Conservation (phyloP, 2,329 filamentous ascomycete genomes). For the Geoglossum cookeanum region DNA sequence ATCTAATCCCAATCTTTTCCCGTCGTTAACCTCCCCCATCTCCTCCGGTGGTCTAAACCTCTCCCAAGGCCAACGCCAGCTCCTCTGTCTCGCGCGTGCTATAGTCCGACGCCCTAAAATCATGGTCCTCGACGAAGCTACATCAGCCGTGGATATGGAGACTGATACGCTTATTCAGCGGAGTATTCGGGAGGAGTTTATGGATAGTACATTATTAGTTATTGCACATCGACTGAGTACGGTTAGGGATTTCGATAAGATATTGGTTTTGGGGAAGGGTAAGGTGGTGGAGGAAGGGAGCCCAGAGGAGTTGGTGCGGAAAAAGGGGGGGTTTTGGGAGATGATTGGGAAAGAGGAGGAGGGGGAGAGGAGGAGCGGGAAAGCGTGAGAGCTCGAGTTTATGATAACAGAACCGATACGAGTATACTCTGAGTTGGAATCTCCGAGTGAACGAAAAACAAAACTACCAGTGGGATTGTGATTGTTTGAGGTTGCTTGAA, state of each 20-base stretch:
- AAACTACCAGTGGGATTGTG: too few species aligned
- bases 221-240: slow-evolving; percentile 61
- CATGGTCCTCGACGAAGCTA: slow-evolving; percentile 67
- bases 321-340: slow-evolving; percentile 31
- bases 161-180: slow-evolving; percentile 58
- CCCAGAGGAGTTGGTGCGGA: slow-evolving; percentile 41
- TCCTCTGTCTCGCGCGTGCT: slow-evolving; percentile 53
- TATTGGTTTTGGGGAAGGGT: slow-evolving; percentile 52
- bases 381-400: too few species aligned
- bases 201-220: slow-evolving; percentile 47
- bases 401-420: too few species aligned
- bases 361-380: slow-evolving; percentile 8
- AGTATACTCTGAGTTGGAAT: too few species aligned
- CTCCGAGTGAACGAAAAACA: too few species aligned
- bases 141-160: slow-evolving; percentile 57
- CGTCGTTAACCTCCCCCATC: slow-evolving; percentile 40
- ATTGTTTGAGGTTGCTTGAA: too few species aligned
- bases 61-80: slow-evolving; percentile 57
- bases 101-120: slow-evolving; percentile 56
- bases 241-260: slow-evolving; percentile 57
- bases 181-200: slow-evolving; percentile 53
- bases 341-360: slow-evolving; percentile 28
- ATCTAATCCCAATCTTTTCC: slow-evolving; percentile 28
- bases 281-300: slow-evolving; percentile 46
- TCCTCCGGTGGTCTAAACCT: slow-evolving; percentile 57